Conservation (phyloP, 2,329 filamentous ascomycete species). For the Coniochaeta ligniaria region DNA sequence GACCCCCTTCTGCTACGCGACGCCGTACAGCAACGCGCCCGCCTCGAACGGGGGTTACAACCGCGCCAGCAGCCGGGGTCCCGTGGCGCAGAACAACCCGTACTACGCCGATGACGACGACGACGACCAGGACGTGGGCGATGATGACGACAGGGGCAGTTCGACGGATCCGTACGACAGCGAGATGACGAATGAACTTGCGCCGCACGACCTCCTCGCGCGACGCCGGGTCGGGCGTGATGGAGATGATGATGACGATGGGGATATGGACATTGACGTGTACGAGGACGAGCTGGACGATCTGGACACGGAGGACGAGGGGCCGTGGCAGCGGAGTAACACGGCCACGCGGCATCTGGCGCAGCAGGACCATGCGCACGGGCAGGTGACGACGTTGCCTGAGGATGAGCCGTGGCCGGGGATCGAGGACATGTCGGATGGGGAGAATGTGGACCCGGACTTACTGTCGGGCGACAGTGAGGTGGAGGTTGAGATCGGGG, state of each 20-base stretch:
- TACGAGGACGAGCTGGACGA: conserved; percentile 24
- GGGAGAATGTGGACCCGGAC: conserved; percentile 43
- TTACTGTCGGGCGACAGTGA: conserved; percentile 3
- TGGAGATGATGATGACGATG: conserved; percentile 16
- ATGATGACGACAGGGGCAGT: conserved; percentile 10
- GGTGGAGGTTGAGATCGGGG: conserved; percentile 5
- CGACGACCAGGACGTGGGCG: conserved; percentile 14
- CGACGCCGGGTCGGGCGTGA: not conserved
- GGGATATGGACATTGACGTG: conserved; percentile 18
- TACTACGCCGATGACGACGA: conserved; percentile 23
- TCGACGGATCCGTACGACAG: conserved; percentile 18
- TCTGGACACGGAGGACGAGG: conserved; percentile 19
- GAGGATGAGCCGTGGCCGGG: conserved; percentile 52
- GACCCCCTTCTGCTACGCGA: conserved; percentile 67
- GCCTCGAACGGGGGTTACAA: conserved; percentile 23
- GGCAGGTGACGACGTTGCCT: conserved; percentile 20
- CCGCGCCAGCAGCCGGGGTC: conserved; percentile 13
- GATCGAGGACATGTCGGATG: conserved; percentile 45
- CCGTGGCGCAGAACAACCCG: conserved; percentile 7
- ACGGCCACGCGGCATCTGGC: conserved; percentile 4
- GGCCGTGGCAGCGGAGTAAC: not conserved
- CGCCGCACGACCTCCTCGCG: conserved; percentile 1
- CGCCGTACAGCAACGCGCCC: conserved; percentile 59
- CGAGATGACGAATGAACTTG: conserved; percentile 27
- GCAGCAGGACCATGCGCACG: conserved; percentile 4